Conservation (phyloP, 2,329 filamentous ascomycete genomes). For the Fusarium citri region DNA sequence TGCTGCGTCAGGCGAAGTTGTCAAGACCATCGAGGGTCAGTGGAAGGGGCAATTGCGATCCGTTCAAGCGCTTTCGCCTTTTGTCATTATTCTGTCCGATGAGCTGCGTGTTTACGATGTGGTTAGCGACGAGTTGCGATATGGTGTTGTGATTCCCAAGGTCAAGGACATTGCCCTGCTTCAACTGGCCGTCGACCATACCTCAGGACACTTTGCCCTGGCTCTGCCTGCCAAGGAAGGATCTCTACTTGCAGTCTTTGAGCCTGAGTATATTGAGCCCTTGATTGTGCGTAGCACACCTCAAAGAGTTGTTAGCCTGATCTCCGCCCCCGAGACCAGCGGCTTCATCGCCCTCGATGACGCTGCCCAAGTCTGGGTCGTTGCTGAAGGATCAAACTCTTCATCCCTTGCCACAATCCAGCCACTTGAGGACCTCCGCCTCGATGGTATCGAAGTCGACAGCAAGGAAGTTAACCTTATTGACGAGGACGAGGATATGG, state of each 20-base stretch:
- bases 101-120: constrained; percentile 85
- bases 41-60: constrained; percentile 73
- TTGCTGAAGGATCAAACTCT: constrained; percentile 69
- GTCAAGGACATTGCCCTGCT: constrained; percentile 59
- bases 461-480: constrained; percentile 48
- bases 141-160: constrained; percentile 68
- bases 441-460: constrained; percentile 55
- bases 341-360: constrained; percentile 83
- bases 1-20: constrained; percentile 73
- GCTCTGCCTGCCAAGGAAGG: constrained; percentile 61
- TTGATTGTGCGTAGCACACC: constrained; percentile 68
- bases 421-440: constrained; percentile 65
- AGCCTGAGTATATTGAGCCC: constrained; percentile 67
- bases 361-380: constrained; percentile 76
- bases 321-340: constrained; percentile 71
- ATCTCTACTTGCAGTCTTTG: constrained; percentile 75
- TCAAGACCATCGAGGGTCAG: constrained; percentile 74
- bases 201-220: constrained; percentile 74
- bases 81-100: constrained; percentile 80
- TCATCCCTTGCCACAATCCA: constrained; percentile 64
- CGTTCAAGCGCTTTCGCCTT: constrained; percentile 78
- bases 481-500: constrained; percentile 57
- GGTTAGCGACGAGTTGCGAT: constrained; percentile 79
- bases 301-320: constrained; percentile 72
- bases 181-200: constrained; percentile 77